phyloP scores from a whole-genome alignment of 208 protist species.

The Trypanosoma conorhini region DNA sequence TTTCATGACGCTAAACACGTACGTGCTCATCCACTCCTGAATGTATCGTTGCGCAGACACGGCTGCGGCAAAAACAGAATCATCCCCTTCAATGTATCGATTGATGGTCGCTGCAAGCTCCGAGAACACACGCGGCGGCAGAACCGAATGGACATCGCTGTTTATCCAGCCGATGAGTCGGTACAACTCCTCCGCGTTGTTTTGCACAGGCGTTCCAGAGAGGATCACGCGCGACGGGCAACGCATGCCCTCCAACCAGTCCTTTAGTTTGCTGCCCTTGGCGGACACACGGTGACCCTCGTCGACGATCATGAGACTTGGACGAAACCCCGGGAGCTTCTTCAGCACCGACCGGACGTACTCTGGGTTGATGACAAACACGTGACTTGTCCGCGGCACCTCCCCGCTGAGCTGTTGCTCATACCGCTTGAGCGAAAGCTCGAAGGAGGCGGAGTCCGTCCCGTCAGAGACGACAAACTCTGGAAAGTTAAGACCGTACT shows the following conservation, averaged over 20 bases:
- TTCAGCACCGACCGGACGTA: slow-evolving; percentile 52
- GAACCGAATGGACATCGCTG: slow-evolving; percentile 39
- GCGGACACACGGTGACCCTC: slow-evolving; percentile 80
- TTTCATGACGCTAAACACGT: slow-evolving; percentile 86
- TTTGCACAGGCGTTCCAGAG: slow-evolving; percentile 92
- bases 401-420: slow-evolving; percentile 44
- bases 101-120: slow-evolving; percentile 61
- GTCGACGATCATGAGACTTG: slow-evolving; percentile 82
- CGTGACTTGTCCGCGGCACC: slow-evolving; percentile 38
- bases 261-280: slow-evolving; percentile 64
- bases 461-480: slow-evolving; percentile 67
- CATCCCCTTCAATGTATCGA: slow-evolving; percentile 74
- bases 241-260: slow-evolving; percentile 47
- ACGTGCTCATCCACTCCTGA: slow-evolving; percentile 84
- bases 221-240: slow-evolving; percentile 72
- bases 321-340: slow-evolving; percentile 53
- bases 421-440: slow-evolving; percentile 50
- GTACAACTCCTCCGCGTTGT: slow-evolving; percentile 84
- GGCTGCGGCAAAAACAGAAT: slow-evolving; percentile 47
- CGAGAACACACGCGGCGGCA: slow-evolving; percentile 56
- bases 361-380: slow-evolving; percentile 84
- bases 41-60: slow-evolving; percentile 72
- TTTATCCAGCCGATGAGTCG: slow-evolving; percentile 83
- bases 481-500: slow-evolving; percentile 60
- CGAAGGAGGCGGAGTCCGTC: slow-evolving; percentile 38